Percentiles rank a stretch among this genome's conserved stretches.
Conservation (phyloP, 2,329 filamentous ascomycete genomes). For the Aspergillus fumigatus region DNA sequence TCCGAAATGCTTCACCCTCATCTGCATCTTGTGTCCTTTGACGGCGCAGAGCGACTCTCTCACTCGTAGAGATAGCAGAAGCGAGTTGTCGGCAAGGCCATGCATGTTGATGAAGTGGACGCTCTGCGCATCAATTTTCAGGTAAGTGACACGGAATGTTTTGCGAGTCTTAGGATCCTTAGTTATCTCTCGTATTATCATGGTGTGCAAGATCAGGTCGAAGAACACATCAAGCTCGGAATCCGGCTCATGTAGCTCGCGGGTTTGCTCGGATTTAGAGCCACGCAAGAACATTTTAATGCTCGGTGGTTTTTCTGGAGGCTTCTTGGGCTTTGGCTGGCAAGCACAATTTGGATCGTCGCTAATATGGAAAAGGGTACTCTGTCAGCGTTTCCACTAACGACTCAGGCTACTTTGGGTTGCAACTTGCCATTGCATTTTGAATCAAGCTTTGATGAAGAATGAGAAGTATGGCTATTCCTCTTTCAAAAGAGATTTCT, state of each 20-base stretch:
- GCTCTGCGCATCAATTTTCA: slow-evolving; percentile 15
- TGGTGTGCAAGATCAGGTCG: slow-evolving; percentile 16
- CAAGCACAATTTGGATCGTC: slow-evolving; percentile 19
- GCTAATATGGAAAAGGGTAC: slow-evolving; percentile 6
- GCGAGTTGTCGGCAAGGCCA: slow-evolving; percentile 24
- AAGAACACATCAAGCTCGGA: slow-evolving; percentile 23
- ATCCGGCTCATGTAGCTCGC: slow-evolving; percentile 12
- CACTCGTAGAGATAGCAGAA: slow-evolving; percentile 21
- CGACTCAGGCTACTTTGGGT: neutral
- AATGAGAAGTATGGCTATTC: neutral
- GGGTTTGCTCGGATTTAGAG: slow-evolving; percentile 8
- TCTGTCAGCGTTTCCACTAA: neutral
- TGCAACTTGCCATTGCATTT: neutral
- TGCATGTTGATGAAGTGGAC: slow-evolving; percentile 24
- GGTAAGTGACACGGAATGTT: slow-evolving; percentile 5
- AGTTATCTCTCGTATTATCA: slow-evolving; percentile 20
- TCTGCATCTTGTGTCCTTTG: slow-evolving; percentile 13
- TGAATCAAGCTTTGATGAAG: neutral
- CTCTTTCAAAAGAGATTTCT: neutral
- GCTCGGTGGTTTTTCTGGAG: slow-evolving; percentile 2
- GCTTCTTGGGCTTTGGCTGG: slow-evolving; percentile 13
- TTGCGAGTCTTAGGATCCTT: slow-evolving; percentile 7
- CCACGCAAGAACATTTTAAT: slow-evolving; percentile 16
- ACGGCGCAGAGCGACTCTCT: slow-evolving; percentile 7
- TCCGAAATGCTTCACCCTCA: slow-evolving; percentile 17